Evolutionary conservation across 2,329 filamentous ascomycete genomes (phyloP), one percentile per base, ranked within the genome.

Genomic region (Thelonectria discophora): DNA sequence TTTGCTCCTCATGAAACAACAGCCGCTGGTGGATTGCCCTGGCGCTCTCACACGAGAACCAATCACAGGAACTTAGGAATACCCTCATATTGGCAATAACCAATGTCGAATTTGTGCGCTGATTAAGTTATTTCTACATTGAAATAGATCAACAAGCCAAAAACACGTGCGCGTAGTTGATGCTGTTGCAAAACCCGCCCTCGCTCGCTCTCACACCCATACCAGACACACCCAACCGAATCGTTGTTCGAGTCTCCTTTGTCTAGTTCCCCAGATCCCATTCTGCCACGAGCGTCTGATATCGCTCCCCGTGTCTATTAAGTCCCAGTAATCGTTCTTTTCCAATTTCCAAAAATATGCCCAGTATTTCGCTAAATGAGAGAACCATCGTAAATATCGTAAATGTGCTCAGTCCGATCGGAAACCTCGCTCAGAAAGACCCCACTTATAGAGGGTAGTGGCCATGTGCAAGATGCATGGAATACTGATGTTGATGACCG

Each of bases 301-400:
- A 63, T 49, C 65, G 47, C 45, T 66, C 63, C 63, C 64, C 34
- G 58, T 43, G 66, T 71, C 69, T 71, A 71, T 50, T 55, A 48
- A 40, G 48, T 46, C 53, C 58, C 47, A 57, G 11, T 11, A 37
- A 15, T 5, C 45, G 54, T 54, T 52, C 37, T 53, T 57, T 54
- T 52, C 45, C 49, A 43, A 34, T 45, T 50, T 60, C 42, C 43
- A 39, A 42, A 8, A 30, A 8, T 7, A 60, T 32, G n/a, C 39
- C 61, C 24, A 45, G 34, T 43, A 45, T 50, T 18, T 52, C 51
- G 27, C 39, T 60, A 48, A 56, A 37, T 30, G 61, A 69, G 62
- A 66, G 60, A 69, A 70, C 67, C 67, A 67, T 71, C 49, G 55
- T 57, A 57, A 71, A 63, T 68, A 70, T 69, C 67, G 55, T 71